A percentile compares a stretch with the other conserved stretches of the same genome.
Conservation (phyloP, 179 eudicot species). For the Vitellaria paradoxa region DNA sequence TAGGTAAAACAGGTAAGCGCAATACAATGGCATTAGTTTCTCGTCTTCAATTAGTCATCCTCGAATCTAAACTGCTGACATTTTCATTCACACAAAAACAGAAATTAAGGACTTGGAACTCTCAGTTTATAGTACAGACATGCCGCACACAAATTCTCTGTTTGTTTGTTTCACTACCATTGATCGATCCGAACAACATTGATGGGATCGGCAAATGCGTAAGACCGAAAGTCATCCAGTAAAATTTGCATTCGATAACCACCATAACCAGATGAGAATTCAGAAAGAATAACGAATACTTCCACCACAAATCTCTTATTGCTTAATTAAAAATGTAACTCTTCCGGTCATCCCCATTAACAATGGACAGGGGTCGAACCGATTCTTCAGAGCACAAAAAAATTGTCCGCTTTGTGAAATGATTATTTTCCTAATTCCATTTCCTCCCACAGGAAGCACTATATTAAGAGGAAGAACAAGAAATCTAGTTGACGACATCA, state of each 20-base stretch:
- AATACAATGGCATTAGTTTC: too few relatives aligned
- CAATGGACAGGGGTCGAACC: neutral
- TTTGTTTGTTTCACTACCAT: neutral
- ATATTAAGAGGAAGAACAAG: neutral
- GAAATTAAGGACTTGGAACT: too few relatives aligned
- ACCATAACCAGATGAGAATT: slow-evolving; percentile 5
- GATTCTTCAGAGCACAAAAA: slow-evolving; percentile 6
- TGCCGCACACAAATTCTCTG: neutral
- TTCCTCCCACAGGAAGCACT: neutral
- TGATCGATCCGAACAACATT: neutral
- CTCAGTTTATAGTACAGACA: too few relatives aligned
- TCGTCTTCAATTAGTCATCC: too few relatives aligned
- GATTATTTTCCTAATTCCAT: slow-evolving; percentile 4
- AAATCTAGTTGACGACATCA: slow-evolving; percentile 65
- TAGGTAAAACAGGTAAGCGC: too few relatives aligned
- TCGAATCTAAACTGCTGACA: too few relatives aligned
- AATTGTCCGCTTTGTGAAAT: too few relatives aligned
- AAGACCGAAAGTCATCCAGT: slow-evolving; percentile 2
- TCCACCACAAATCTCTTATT: neutral
- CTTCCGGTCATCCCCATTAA: neutral
- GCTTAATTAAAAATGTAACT: neutral
- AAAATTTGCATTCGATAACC: slow-evolving; percentile 6
- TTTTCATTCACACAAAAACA: neutral
- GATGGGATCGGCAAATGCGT: neutral
- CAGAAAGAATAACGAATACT: neutral